Conservation (phyloP, 345 rosid species). For the Acer negundo region DNA sequence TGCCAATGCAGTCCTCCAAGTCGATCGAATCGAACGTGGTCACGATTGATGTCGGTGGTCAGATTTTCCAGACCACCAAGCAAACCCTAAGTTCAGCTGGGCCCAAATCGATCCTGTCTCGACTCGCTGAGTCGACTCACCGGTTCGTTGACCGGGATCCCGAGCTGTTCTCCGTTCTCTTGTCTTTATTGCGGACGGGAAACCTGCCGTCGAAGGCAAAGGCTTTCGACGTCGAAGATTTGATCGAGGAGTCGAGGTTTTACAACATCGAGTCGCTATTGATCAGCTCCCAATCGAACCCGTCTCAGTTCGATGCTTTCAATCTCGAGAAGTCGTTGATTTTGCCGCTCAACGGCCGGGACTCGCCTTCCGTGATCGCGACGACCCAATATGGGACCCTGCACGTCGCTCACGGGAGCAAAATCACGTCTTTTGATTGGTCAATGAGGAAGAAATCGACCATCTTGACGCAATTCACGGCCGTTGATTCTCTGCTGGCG, state of each 20-base stretch:
- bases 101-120: conserved; percentile 58
- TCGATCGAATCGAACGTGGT: conserved; percentile 35
- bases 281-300: conserved; percentile 52
- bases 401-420: conserved; percentile 88
- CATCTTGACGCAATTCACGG: conserved; percentile 72
- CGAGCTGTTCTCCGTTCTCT: conserved; percentile 66
- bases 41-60: conserved; percentile 76
- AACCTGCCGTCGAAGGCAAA: conserved; percentile 72
- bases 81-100: conserved; percentile 73
- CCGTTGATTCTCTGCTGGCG: conserved; percentile 76
- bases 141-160: conserved; percentile 91
- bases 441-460: conserved; percentile 69
- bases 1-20: conserved; percentile 23
- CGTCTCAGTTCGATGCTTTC: conserved; percentile 76
- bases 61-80: conserved; percentile 77
- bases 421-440: conserved; percentile 94
- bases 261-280: conserved; percentile 68
- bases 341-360: conserved; percentile 70
- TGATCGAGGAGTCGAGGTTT: conserved; percentile 75
- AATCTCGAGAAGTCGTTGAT: conserved; percentile 60
- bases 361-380: conserved; percentile 60
- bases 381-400: conserved; percentile 63
- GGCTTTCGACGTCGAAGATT: conserved; percentile 60
- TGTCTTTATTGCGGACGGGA: conserved; percentile 81
- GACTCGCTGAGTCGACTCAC: conserved; percentile 47